Conservation (phyloP, 2,329 filamentous ascomycete species). For the Teratosphaeria gauchensis region DNA sequence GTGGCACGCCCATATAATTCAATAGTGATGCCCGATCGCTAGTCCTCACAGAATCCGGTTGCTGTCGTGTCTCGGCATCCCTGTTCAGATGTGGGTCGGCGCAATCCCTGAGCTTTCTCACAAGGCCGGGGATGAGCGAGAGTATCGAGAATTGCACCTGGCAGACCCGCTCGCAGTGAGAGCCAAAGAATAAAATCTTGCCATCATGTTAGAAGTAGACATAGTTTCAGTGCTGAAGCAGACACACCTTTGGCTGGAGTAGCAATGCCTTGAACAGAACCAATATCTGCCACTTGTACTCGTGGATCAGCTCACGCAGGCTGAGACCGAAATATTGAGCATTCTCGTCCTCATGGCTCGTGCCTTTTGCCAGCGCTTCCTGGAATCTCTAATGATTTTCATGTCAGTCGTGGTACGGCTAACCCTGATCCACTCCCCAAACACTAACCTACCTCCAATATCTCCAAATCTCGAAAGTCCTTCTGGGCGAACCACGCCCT, state of each 20-base stretch:
- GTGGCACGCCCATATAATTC: slow-evolving; percentile 84
- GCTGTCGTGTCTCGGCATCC: slow-evolving; percentile 64
- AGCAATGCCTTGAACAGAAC: slow-evolving; percentile 90
- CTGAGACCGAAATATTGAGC: slow-evolving; percentile 73
- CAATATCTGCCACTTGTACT: slow-evolving; percentile 90
- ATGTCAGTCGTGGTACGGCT: background rate
- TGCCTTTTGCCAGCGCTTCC: slow-evolving; percentile 60
- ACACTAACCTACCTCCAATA: slow-evolving; percentile 50
- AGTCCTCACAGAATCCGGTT: slow-evolving; percentile 76
- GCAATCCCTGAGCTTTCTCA: slow-evolving; percentile 86
- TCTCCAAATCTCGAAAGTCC: slow-evolving; percentile 88
- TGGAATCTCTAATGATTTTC: slow-evolving; percentile 61
- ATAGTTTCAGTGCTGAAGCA: slow-evolving; percentile 45
- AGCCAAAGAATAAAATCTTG: slow-evolving; percentile 96
- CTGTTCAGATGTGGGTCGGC: slow-evolving; percentile 85
- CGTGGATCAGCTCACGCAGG: slow-evolving; percentile 70
- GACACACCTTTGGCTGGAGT: slow-evolving; percentile 77
- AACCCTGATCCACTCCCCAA: background rate
- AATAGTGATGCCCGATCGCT: slow-evolving; percentile 86
- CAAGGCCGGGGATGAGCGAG: slow-evolving; percentile 85
- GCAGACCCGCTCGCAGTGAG: slow-evolving; percentile 89
- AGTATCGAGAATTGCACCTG: slow-evolving; percentile 98
- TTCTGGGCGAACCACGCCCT: slow-evolving; percentile 92
- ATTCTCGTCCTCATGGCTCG: slow-evolving; percentile 55
- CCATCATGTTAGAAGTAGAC: background rate